Percentiles rank a stretch among this genome's conserved stretches.
phyloP scores from a whole-genome alignment of 2,329 filamentous ascomycete genomes.

The Diaporthe vaccinii region DNA sequence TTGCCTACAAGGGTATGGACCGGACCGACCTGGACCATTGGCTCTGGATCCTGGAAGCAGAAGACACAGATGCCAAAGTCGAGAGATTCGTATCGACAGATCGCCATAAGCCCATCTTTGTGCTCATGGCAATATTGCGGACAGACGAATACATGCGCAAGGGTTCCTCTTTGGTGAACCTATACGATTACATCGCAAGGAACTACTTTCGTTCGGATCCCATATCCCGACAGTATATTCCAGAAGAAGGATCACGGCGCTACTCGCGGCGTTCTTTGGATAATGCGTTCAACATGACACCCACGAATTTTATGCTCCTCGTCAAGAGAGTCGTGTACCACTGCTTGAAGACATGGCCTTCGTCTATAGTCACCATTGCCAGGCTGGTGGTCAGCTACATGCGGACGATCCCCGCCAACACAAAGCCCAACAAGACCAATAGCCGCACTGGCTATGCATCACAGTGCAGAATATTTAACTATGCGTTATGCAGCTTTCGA shows the following conservation, averaged over 20 bases:
- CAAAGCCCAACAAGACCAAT: constrained; percentile 30
- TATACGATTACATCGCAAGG: constrained; percentile 52
- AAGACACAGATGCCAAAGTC: constrained; percentile 52
- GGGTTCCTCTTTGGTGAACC: constrained; percentile 47
- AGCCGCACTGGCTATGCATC: constrained; percentile 45
- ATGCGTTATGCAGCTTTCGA: constrained; percentile 54
- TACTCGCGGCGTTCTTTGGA: constrained; percentile 43
- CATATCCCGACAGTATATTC: constrained; percentile 35
- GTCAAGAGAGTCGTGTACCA: constrained; percentile 48
- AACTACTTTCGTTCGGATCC: constrained; percentile 42
- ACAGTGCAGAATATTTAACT: constrained; percentile 57
- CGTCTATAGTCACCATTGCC: constrained; percentile 48
- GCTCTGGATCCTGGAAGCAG: constrained; percentile 56
- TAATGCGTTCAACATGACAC: constrained; percentile 45
- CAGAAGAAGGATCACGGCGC: constrained; percentile 41
- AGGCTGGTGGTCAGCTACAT: constrained; percentile 48
- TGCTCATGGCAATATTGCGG: constrained; percentile 54
- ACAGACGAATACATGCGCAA: constrained; percentile 51
- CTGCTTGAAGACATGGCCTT: constrained; percentile 49
- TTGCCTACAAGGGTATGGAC: constrained; percentile 51
- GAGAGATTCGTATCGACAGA: constrained; percentile 52
- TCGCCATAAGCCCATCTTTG: constrained; percentile 55
- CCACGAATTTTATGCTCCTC: constrained; percentile 44
- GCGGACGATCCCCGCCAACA: constrained; percentile 35
- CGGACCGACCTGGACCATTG: constrained; percentile 54